Percentiles rank a stretch among this genome's conserved stretches.
Evolutionary conservation across 495 filamentous ascomycete species (phyloP).

Genomic region (Hypoxylon cercidicola): DNA sequence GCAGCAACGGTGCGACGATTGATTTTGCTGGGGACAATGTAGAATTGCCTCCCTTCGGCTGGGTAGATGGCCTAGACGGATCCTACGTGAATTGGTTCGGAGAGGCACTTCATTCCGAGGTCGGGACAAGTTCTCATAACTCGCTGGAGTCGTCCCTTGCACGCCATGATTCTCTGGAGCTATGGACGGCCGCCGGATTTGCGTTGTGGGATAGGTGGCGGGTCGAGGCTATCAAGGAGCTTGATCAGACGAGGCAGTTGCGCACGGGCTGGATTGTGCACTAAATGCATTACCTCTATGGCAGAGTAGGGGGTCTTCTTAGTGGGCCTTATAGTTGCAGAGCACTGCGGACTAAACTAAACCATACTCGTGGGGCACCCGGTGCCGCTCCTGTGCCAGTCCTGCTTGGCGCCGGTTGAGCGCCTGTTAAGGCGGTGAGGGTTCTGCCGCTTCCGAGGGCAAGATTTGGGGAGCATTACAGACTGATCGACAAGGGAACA

Average conservation of each 20-base stretch:
- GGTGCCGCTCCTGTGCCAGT: neutral
- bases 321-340: too few species aligned
- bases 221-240: constrained; percentile 14
- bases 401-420: neutral
- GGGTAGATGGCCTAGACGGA: constrained; percentile 13
- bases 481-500: too few species aligned
- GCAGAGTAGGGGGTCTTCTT: neutral
- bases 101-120: constrained; percentile 5
- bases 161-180: constrained; percentile 2
- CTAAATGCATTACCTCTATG: neutral
- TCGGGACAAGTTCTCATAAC: neutral
- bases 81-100: constrained; percentile 16
- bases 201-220: constrained; percentile 12
- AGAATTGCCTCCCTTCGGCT: constrained; percentile 16
- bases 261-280: constrained; percentile 2
- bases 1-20: constrained; percentile 1
- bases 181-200: constrained; percentile 11
- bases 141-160: neutral
- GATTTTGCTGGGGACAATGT: constrained; percentile 6
- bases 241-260: neutral
- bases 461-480: neutral
- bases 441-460: neutral
- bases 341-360: too few species aligned
- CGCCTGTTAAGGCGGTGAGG: neutral
- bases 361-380: neutral